phyloP scores from a whole-genome alignment of 169 alveolate genomes.

The Plasmodium fragile region DNA sequence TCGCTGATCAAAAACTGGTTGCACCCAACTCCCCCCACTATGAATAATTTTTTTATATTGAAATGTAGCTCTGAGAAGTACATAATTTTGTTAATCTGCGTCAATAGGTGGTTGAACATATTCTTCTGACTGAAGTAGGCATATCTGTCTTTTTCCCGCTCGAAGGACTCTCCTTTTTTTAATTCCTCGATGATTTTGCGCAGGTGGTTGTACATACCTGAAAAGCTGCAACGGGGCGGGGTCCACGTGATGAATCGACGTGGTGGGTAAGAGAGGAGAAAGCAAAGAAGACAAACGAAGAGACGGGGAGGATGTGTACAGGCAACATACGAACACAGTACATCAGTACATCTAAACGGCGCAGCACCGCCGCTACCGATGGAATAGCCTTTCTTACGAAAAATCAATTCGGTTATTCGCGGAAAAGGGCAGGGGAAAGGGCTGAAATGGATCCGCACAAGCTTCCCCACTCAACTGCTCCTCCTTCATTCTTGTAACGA shows the following conservation, averaged over 20 bases:
- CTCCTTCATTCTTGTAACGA: conserved; percentile 10
- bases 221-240: conserved; percentile 7
- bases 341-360: background rate
- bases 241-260: background rate
- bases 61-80: conserved; percentile 68
- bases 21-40: conserved; percentile 75
- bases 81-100: conserved; percentile 62
- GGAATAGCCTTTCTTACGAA: conserved; percentile 40
- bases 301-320: background rate
- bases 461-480: conserved; percentile 4
- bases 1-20: conserved; percentile 27
- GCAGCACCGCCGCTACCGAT: background rate
- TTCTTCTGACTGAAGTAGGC: conserved; percentile 54
- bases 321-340: background rate
- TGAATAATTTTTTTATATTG: conserved; percentile 51
- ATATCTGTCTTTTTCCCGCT: conserved; percentile 62
- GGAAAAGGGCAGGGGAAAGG: conserved; percentile 57
- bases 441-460: conserved; percentile 46
- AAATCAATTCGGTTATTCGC: conserved; percentile 42
- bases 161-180: conserved; percentile 45
- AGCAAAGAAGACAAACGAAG: background rate
- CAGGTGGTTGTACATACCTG: conserved; percentile 61
- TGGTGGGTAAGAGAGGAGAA: too few species aligned
- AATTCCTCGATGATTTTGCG: conserved; percentile 37
- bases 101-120: conserved; percentile 47